Evolutionary conservation across 139 green algal species (phyloP).

Genomic region (Tetraselmis chui): DNA sequence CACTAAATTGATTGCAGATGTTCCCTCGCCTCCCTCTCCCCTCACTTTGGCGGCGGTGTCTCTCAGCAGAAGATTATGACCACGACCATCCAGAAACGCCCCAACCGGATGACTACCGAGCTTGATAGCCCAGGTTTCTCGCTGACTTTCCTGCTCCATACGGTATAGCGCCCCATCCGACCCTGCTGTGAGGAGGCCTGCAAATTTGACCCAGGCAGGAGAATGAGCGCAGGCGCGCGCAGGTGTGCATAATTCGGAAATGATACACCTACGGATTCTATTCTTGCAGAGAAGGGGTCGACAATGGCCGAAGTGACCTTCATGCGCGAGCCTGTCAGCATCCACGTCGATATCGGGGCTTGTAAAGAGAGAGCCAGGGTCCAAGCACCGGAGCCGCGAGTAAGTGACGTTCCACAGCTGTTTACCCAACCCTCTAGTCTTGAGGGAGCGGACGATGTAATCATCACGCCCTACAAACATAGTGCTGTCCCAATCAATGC

Average conservation of each 20-base stretch:
- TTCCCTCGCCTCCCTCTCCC: no score
- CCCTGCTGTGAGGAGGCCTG: background rate
- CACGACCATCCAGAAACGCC: background rate
- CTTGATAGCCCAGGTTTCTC: background rate
- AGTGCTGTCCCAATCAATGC: constrained; percentile 5
- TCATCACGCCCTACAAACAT: constrained; percentile 66
- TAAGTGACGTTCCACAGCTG: constrained; percentile 62
- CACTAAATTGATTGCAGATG: no score
- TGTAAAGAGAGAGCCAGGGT: background rate
- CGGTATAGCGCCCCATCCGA: background rate
- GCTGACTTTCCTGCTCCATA: background rate
- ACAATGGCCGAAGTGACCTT: background rate
- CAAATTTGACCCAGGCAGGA: background rate
- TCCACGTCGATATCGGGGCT: background rate
- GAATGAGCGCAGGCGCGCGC: background rate
- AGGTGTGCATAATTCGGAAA: no score
- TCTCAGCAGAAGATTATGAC: background rate
- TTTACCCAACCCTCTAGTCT: constrained; percentile 19
- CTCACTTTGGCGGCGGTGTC: background rate
- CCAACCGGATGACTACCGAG: background rate
- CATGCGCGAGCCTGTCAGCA: background rate
- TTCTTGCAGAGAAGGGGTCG: background rate
- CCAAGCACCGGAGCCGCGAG: constrained; percentile 18
- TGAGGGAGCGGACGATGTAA: constrained; percentile 59
- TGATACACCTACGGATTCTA: no score